Conservation (phyloP, 163 green algal species). For the Scenedesmus sp. region DNA sequence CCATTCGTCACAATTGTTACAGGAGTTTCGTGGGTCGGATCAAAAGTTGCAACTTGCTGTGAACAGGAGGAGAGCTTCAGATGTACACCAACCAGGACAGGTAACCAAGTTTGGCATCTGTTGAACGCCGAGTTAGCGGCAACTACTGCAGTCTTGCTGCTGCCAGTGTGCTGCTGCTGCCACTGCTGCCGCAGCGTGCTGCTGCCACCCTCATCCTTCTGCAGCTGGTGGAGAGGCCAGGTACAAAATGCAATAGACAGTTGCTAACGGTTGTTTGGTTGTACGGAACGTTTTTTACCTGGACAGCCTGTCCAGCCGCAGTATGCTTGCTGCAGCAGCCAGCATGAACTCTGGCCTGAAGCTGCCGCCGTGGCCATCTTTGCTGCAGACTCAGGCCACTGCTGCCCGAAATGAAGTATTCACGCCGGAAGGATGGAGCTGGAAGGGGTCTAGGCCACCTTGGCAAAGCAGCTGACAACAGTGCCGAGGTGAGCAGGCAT, state of each 20-base stretch:
- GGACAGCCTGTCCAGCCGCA: background rate
- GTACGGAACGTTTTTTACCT: no score
- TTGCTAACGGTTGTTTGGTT: no score
- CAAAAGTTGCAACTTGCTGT: background rate
- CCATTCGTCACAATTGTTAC: background rate
- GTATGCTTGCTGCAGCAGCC: slow-evolving; percentile 6
- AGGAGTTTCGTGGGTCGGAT: background rate
- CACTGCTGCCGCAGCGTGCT: background rate
- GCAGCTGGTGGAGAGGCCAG: background rate
- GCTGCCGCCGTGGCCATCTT: background rate
- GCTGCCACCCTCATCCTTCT: background rate
- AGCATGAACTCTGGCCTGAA: background rate
- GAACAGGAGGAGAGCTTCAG: background rate
- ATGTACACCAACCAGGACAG: background rate
- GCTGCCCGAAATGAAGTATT: background rate
- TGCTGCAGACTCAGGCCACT: background rate
- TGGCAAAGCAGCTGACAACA: slow-evolving; percentile 22
- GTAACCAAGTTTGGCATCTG: background rate
- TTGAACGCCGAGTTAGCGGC: background rate
- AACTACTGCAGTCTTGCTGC: background rate
- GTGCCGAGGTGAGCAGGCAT: background rate
- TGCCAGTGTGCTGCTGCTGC: background rate
- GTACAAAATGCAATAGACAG: no score
- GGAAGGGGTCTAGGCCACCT: background rate
- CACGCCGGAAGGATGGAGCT: background rate